Evolutionary conservation across 495 filamentous ascomycete genomes (phyloP).

Genomic region (Podospora pseudocomata): DNA sequence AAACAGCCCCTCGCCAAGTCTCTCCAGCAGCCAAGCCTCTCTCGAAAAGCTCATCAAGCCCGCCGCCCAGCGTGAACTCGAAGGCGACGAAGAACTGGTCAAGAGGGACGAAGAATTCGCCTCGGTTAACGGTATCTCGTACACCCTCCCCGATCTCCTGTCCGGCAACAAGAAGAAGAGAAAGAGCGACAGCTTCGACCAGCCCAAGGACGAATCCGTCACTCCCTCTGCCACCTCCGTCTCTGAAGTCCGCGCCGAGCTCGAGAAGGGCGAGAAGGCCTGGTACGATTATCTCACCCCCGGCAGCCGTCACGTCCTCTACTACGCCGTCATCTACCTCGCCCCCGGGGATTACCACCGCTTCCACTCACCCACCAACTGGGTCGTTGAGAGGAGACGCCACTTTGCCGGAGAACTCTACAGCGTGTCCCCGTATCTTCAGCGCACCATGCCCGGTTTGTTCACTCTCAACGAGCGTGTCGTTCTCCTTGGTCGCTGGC

Average conservation of each 20-base stretch:
- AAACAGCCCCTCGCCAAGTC: constrained; percentile 44
- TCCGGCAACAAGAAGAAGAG: constrained; percentile 57
- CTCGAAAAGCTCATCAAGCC: constrained; percentile 18
- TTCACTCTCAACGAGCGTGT: constrained; percentile 98
- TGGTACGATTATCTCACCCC: constrained; percentile 68
- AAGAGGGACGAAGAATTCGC: constrained; percentile 87
- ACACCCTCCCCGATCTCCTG: constrained; percentile 84
- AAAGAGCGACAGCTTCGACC: constrained; percentile 29
- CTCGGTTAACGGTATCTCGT: constrained; percentile 91
- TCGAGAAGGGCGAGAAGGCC: constrained; percentile 67
- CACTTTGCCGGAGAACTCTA: constrained; percentile 98
- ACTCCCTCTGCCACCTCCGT: constrained; percentile 66
- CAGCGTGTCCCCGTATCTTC: constrained; percentile 90
- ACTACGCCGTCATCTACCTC: constrained; percentile 96
- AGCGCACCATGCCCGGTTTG: constrained; percentile 82
- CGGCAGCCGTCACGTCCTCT: constrained; percentile 64
- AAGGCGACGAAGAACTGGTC: constrained; percentile 60
- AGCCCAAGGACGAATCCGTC: constrained; percentile 41
- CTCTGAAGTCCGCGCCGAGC: constrained; percentile 75
- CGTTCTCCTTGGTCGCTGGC: constrained; percentile 88
- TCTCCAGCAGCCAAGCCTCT: constrained; percentile 30
- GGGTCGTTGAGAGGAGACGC: constrained; percentile 86
- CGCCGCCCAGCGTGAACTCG: constrained; percentile 18
- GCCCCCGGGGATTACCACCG: constrained; percentile 98
- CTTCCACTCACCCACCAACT: constrained; percentile 90